Conservation (phyloP, 139 green algal genomes). For the Chlamydomonas sp. region DNA sequence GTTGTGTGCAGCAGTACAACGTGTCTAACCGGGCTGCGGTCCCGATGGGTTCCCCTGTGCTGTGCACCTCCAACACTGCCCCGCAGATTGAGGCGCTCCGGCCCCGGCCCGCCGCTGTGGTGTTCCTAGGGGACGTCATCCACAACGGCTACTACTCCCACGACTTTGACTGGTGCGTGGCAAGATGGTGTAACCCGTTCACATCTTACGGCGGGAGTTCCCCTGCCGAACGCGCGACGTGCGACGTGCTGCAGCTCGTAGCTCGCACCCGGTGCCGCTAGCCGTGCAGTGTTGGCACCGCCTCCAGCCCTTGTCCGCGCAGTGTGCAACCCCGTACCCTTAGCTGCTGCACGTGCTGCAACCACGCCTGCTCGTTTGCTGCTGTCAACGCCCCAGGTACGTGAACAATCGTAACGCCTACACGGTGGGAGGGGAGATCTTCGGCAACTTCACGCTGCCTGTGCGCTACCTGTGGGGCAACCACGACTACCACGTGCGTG, state of each 20-base stretch:
- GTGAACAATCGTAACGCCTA: slow-evolving; percentile 16
- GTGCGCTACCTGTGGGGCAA: slow-evolving; percentile 32
- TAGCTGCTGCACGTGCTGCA: too few relatives aligned
- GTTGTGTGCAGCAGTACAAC: too few relatives aligned
- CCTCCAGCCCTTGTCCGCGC: too few relatives aligned
- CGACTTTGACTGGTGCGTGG: slow-evolving; percentile 18
- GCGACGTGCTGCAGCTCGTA: too few relatives aligned
- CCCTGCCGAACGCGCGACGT: too few relatives aligned
- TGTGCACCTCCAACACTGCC: neutral
- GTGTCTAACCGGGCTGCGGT: too few relatives aligned
- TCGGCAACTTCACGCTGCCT: neutral
- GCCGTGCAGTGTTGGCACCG: too few relatives aligned
- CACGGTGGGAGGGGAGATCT: slow-evolving; percentile 24
- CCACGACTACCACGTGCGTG: slow-evolving; percentile 32
- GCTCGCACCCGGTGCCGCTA: too few relatives aligned
- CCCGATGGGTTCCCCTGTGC: too few relatives aligned
- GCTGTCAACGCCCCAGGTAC: neutral
- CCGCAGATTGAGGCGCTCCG: slow-evolving; percentile 3
- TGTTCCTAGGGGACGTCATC: slow-evolving; percentile 38
- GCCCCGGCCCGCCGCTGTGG: slow-evolving; percentile 5
- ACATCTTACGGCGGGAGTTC: too few relatives aligned
- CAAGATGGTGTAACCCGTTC: neutral
- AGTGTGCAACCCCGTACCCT: too few relatives aligned
- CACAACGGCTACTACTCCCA: slow-evolving; percentile 35
- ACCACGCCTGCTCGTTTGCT: too few relatives aligned